Evolutionary conservation across 371 early-diverging fungal species (phyloP).

Genomic region (Umbelopsis sp.): DNA sequence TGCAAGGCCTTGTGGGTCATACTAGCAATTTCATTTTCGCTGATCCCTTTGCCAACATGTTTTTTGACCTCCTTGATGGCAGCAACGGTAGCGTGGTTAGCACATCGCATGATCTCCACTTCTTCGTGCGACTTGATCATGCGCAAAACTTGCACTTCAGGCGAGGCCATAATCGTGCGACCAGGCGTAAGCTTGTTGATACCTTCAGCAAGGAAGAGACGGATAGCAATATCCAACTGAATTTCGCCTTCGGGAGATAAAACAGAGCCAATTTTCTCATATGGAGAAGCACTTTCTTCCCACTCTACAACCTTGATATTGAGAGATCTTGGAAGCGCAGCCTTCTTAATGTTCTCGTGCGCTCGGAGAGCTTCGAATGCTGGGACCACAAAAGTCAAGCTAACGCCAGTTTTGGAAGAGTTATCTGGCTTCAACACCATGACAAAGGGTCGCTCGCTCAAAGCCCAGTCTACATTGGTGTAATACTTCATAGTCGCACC

Average conservation of each 20-base stretch:
- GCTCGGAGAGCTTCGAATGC: slow-evolving; percentile 63
- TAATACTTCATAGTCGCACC: slow-evolving; percentile 58
- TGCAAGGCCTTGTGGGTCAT: slow-evolving; percentile 41
- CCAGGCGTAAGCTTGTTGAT: slow-evolving; percentile 27
- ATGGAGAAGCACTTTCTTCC: slow-evolving; percentile 58
- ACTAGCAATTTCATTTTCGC: slow-evolving; percentile 47
- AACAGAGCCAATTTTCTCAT: slow-evolving; percentile 36
- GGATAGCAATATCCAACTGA: slow-evolving; percentile 50
- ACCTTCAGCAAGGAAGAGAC: slow-evolving; percentile 54
- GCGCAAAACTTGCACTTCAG: slow-evolving; percentile 44
- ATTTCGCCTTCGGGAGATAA: slow-evolving; percentile 33
- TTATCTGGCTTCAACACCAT: slow-evolving; percentile 40
- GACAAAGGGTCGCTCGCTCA: slow-evolving; percentile 59
- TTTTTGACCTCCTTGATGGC: slow-evolving; percentile 52
- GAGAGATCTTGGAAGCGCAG: slow-evolving; percentile 34
- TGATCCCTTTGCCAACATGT: slow-evolving; percentile 46
- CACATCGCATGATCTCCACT: slow-evolving; percentile 57
- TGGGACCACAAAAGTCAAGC: slow-evolving; percentile 52
- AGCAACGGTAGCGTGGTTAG: slow-evolving; percentile 50
- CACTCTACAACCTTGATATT: slow-evolving; percentile 35
- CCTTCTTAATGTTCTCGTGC: slow-evolving; percentile 28
- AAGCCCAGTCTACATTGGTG: slow-evolving; percentile 55
- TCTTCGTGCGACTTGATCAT: slow-evolving; percentile 57
- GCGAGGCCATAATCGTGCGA: slow-evolving; percentile 44
- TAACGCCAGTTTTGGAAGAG: slow-evolving; percentile 32